Conservation (phyloP, 305 asterid species). For the Solanum chacoense region DNA sequence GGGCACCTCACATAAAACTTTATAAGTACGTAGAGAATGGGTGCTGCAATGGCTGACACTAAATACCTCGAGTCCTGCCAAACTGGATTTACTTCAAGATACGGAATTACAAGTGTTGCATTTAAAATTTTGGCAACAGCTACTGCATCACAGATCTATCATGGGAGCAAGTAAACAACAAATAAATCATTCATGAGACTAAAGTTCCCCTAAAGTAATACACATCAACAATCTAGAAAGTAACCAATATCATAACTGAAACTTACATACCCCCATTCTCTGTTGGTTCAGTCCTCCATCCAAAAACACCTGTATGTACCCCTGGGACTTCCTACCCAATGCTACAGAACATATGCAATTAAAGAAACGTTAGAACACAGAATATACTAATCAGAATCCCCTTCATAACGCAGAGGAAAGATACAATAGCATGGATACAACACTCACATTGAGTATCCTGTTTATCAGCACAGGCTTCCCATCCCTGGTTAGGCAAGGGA, state of each 20-base stretch:
- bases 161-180: not conserved
- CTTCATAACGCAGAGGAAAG: not conserved
- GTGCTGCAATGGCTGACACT: not conserved
- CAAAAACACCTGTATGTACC: conserved; percentile 82
- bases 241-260: not conserved
- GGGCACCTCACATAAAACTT: not conserved
- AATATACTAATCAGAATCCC: not conserved
- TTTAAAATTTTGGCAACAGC: conserved; percentile 86
- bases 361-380: not conserved
- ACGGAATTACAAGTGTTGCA: conserved; percentile 75
- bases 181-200: not conserved
- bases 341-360: conserved; percentile 19
- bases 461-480: conserved; percentile 40
- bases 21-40: not conserved
- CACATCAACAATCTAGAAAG: not conserved
- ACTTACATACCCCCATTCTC: conserved; percentile 74
- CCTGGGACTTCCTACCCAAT: conserved; percentile 36
- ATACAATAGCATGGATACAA: not conserved
- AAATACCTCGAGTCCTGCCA: conserved; percentile 80
- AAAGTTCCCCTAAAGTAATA: not conserved
- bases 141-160: conserved; percentile 86
- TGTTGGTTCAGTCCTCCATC: conserved; percentile 95
- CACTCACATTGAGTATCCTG: conserved; percentile 26
- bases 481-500: conserved; percentile 63
- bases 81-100: conserved; percentile 79